These are phyloP conservation scores for Lipomyces chichibuensis DNA, from an alignment of 805 yeast species.

Conservation along the genomic window DNA sequence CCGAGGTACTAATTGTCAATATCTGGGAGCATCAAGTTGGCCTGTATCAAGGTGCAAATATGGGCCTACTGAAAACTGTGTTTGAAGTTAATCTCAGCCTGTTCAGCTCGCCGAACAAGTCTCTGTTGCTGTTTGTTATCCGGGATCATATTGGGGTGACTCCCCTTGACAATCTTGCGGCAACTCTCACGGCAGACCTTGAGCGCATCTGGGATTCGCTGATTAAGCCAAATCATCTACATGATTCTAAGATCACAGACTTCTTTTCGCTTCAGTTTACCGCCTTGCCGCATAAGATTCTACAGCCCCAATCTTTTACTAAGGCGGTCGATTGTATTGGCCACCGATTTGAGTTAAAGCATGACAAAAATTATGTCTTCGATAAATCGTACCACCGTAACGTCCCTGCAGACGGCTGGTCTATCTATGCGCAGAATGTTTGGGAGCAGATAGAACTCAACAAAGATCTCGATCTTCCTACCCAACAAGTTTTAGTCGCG, in stretches of 20 bases:
- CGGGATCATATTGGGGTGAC: constrained; percentile 91
- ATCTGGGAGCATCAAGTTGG: constrained; percentile 98
- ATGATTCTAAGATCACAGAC: constrained; percentile 61
- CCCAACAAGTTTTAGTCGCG: constrained; percentile 94
- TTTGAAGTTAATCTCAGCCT: constrained; percentile 90
- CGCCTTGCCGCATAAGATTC: constrained; percentile 80
- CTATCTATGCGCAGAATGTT: constrained; percentile 82
- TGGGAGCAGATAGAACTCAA: constrained; percentile 94
- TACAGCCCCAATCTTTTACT: constrained; percentile 72
- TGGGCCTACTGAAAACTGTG: constrained; percentile 93
- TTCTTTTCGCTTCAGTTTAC: constrained; percentile 85
- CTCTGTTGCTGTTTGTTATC: constrained; percentile 79
- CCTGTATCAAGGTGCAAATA: constrained; percentile 94
- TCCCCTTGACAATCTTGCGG: constrained; percentile 70
- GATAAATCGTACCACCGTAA: constrained; percentile 74
- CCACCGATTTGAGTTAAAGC: constrained; percentile 52
- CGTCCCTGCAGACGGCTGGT: constrained; percentile 96
- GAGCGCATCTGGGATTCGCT: constrained; percentile 75
- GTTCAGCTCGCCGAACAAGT: constrained; percentile 55
- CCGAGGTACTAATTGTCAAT: constrained; percentile 87
- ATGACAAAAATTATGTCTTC: constrained; percentile 52
- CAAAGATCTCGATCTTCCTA: constrained; percentile 93
- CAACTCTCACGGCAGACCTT: constrained; percentile 72
- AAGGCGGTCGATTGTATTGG: constrained; percentile 66
- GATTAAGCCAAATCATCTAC: constrained; percentile 69